These are phyloP conservation scores for Dendrocalamus sinicus DNA, from an alignment of 176 grass and related monocot genomes.

Conservation along the genomic window DNA sequence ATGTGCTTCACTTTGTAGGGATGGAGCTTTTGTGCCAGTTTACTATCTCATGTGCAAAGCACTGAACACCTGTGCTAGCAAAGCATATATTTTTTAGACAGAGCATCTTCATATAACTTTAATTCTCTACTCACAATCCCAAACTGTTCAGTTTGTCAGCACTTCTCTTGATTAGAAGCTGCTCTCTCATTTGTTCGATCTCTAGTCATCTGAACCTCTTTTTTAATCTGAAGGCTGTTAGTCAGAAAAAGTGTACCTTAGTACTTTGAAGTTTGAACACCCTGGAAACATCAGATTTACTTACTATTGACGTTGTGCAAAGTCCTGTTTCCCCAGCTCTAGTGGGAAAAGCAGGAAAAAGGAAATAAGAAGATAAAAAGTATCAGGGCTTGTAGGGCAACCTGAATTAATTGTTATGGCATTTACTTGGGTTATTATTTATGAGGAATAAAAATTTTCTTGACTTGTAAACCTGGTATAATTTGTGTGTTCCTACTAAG, in stretches of 20 bases:
- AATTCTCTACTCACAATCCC: background rate
- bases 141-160: background rate
- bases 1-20: background rate
- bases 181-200: background rate
- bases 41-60: background rate
- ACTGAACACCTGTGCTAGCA: background rate
- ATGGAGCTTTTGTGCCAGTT: background rate
- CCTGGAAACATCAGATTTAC: background rate
- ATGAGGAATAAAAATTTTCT: constrained; percentile 14
- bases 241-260: background rate
- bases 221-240: background rate
- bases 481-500: background rate
- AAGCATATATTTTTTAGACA: constrained; percentile 9
- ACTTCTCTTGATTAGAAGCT: constrained; percentile 12
- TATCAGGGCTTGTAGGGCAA: background rate
- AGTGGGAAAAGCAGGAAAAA: background rate
- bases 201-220: background rate
- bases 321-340: background rate
- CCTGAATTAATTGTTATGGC: background rate
- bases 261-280: constrained; percentile 13
- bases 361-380: background rate
- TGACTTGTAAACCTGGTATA: background rate
- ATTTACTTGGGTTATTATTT: constrained; percentile 8
- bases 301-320: background rate
- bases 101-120: constrained; percentile 1